phyloP scores from a whole-genome alignment of 2,329 filamentous ascomycete species.

The Fusarium kyushuense region DNA sequence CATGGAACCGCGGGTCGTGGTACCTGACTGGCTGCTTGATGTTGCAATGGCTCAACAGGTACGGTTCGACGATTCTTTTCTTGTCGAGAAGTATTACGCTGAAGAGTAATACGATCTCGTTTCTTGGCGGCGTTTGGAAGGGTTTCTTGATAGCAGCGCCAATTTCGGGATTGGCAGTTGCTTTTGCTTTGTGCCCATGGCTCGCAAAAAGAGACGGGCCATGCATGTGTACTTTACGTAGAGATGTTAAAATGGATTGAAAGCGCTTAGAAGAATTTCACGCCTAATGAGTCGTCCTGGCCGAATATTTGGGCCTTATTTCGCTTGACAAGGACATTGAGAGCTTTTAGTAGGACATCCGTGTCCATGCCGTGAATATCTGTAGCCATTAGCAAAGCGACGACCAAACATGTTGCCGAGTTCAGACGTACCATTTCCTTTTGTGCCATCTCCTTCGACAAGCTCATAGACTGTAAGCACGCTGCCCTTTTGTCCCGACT shows the following conservation, averaged over 20 bases:
- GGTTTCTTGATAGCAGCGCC: slow-evolving; percentile 17
- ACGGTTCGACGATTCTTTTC: slow-evolving; percentile 73
- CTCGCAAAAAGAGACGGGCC: slow-evolving; percentile 12
- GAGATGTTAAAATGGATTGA: slow-evolving; percentile 30
- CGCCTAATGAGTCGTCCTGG: slow-evolving; percentile 85
- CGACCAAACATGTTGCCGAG: not conserved
- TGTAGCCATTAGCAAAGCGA: slow-evolving; percentile 48
- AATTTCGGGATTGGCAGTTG: slow-evolving; percentile 23
- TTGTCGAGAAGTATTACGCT: slow-evolving; percentile 60
- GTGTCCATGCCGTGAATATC: slow-evolving; percentile 91
- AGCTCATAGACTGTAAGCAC: slow-evolving; percentile 96
- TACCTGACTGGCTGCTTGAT: slow-evolving; percentile 89
- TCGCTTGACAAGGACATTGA: slow-evolving; percentile 85
- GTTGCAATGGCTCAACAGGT: slow-evolving; percentile 90
- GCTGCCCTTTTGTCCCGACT: slow-evolving; percentile 86
- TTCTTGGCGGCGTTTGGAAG: slow-evolving; percentile 42
- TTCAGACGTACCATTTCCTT: slow-evolving; percentile 68
- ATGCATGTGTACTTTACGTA: slow-evolving; percentile 31
- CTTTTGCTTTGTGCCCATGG: slow-evolving; percentile 4
- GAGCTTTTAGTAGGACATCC: slow-evolving; percentile 81
- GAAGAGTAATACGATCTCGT: slow-evolving; percentile 16
- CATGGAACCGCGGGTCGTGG: slow-evolving; percentile 84
- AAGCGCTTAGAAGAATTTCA: slow-evolving; percentile 88
- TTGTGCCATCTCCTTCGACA: slow-evolving; percentile 84
- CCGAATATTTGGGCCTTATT: slow-evolving; percentile 96